Base-by-base conservation (phyloP, 106 monocot genomes). In the Acorus gramineus region DNA sequence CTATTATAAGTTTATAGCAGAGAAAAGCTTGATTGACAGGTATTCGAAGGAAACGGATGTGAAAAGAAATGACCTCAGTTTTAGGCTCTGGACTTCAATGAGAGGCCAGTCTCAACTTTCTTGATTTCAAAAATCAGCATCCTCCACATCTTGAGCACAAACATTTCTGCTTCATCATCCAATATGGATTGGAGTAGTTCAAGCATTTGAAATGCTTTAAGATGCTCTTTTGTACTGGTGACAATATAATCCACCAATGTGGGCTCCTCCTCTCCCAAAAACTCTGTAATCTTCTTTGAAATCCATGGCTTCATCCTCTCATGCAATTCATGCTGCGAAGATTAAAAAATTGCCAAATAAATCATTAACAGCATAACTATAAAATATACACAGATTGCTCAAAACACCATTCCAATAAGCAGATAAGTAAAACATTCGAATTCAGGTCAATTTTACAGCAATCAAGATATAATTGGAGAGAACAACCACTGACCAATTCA, bases 81-180 rank as follows among this genome's bases (percentile, higher is more conserved):
- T 79, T 45, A 79, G 47, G 72, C 13, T 72, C 58, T 98, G 7
- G 78, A 14, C 79, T 85, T 91, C 12, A 56, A 50, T 11, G 85
- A 65, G 6, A 91, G 73, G 46, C 96, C 91, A n/a, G 85, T 81
- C 75, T 98, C 96, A 2, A 98, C 87, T 75, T 87, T 90, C 81
- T 91, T 98, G 57, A 98, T 87, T 72, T 98, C 96, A 73, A 87
- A 98, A 58, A 98, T 98, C 42, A 98, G 80, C 96, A 98, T 91
- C 69, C 96, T 87, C 96, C 96, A 98, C 87, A 98, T 98, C 68
- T 98, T 98, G 44, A 98, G 88, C 53, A 98, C 90, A 79, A 98
- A 98, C 96, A 98, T 98, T 64, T 98, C 96, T 8, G 96, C 96
- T 68, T 98, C 96, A 53, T 91, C 96, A 47, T 98, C 96, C 58